Evolutionary conservation across 1,139 yeast species (phyloP), one percentile per base, ranked within the genome.

Genomic region (Yamadazyma songkhlaensis): DNA sequence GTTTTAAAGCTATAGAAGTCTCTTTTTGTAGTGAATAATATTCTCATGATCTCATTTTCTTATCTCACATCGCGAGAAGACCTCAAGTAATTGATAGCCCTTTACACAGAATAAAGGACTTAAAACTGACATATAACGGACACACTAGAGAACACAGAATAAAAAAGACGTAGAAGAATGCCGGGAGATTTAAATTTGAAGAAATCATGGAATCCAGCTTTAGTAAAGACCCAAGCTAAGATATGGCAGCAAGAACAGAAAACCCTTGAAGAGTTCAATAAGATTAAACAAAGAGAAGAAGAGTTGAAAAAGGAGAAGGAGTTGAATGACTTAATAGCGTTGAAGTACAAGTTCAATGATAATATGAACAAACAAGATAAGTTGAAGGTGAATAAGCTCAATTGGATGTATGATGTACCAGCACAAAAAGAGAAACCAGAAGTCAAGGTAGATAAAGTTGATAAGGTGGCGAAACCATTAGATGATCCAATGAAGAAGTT

Each of bases 151-250:
- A n/a, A n/a, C n/a, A n/a, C n/a, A n/a, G n/a, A n/a, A n/a, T n/a
- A n/a, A n/a, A n/a, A n/a, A n/a, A n/a, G n/a, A n/a, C n/a, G n/a
- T n/a, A n/a, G n/a, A n/a, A n/a, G 17, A 15, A 71, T 70, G 76
- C 87, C 94, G 2, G 89, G 94, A 6, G 96, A 90, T 60, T 69
- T 90, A 46, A 90, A 90, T 57, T 62, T 89, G 41, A 84, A 90
- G 62, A 92, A 92, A 59, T 90, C 97, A 42, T 92, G 97, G 97
- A 89, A 90, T 58, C 97, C 97, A 3, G 90, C 86, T 30, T 69
- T 87, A 36, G 68, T 85, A 51, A 85, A 85, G 60, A 92, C 92
- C 67, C 90, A 84, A 61, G 83, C 81, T 49, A 84, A 82, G 54
- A 92, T 90, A 25, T 85, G 95, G 95, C 73, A 81, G 49, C 74